phyloP scores from a whole-genome alignment of 164 flowering plant genomes.

The Nymphaea thermarum region DNA sequence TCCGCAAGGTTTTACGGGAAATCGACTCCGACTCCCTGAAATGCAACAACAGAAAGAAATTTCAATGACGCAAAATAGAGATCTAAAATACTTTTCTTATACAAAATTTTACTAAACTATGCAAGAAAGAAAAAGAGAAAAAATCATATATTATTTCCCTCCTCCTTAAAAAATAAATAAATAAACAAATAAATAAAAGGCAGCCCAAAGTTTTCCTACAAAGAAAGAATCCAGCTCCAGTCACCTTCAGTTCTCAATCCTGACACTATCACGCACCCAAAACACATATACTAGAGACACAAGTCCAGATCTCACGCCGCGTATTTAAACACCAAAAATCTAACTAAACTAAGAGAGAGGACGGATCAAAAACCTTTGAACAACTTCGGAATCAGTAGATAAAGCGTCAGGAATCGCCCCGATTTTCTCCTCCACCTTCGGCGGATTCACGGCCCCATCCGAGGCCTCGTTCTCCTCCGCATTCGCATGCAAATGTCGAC shows the following conservation, averaged over 20 bases:
- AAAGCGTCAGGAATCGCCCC: constrained; percentile 68
- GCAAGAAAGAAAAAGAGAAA: background rate
- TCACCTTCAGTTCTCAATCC: too few relatives aligned
- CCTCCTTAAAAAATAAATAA: too few relatives aligned
- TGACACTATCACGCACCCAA: background rate
- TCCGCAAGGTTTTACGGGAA: constrained; percentile 61
- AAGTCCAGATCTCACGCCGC: background rate
- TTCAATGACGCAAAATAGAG: background rate
- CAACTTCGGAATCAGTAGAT: constrained; percentile 97
- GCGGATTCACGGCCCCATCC: constrained; percentile 62
- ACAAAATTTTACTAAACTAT: background rate
- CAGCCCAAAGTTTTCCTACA: too few relatives aligned
- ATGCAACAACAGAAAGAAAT: constrained; percentile 3
- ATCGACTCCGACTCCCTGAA: constrained; percentile 89
- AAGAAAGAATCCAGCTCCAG: too few relatives aligned
- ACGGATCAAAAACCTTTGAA: constrained; percentile 39
- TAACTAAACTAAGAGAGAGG: background rate
- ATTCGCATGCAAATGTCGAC: constrained; percentile 65
- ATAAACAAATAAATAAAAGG: too few relatives aligned
- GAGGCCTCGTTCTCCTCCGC: constrained; percentile 55
- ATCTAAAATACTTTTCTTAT: background rate
- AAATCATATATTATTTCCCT: too few relatives aligned
- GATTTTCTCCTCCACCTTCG: constrained; percentile 85
- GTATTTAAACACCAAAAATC: background rate
- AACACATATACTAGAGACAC: background rate